These are phyloP conservation scores for Naganishia antarctica DNA, from an alignment of 768 basidiomycete species.

Conservation along the genomic window DNA sequence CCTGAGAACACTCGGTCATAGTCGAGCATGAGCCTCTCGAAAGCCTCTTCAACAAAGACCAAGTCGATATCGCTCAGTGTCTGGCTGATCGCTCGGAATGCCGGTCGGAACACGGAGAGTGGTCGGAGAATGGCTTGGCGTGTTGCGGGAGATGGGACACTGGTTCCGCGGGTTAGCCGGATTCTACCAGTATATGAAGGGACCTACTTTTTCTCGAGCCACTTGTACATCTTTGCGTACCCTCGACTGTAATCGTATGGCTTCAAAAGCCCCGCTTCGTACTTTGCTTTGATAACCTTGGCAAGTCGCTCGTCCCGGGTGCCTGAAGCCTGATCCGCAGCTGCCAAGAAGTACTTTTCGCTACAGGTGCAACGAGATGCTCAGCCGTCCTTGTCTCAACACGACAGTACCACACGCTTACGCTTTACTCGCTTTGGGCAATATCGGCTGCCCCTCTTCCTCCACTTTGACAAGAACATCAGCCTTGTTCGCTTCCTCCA, in stretches of 20 bases:
- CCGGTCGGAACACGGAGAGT: conserved; percentile 54
- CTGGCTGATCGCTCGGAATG: conserved; percentile 50
- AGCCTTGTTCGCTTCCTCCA: background rate
- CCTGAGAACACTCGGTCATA: conserved; percentile 69
- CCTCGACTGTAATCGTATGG: conserved; percentile 97
- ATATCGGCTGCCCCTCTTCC: conserved; percentile 20
- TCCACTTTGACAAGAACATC: background rate
- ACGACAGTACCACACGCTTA: background rate
- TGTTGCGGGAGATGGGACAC: conserved; percentile 64
- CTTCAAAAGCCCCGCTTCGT: conserved; percentile 88
- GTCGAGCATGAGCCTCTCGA: conserved; percentile 88
- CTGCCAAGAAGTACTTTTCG: conserved; percentile 83
- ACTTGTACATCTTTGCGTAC: conserved; percentile 79
- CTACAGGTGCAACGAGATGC: conserved; percentile 49
- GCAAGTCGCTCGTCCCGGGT: conserved; percentile 83
- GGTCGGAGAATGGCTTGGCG: conserved; percentile 88
- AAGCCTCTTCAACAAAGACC: conserved; percentile 95
- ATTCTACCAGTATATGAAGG: background rate
- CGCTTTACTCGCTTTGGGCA: conserved; percentile 26
- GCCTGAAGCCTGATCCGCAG: conserved; percentile 88
- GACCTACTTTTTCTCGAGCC: conserved; percentile 91
- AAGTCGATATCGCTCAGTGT: conserved; percentile 58
- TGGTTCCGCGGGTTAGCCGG: background rate
- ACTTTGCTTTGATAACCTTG: conserved; percentile 89
- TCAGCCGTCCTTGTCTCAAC: background rate